A percentile compares a stretch with the other conserved stretches of the same genome.
Evolutionary conservation across 2,329 filamentous ascomycete species (phyloP).

Genomic region (Ascochyta lentis): DNA sequence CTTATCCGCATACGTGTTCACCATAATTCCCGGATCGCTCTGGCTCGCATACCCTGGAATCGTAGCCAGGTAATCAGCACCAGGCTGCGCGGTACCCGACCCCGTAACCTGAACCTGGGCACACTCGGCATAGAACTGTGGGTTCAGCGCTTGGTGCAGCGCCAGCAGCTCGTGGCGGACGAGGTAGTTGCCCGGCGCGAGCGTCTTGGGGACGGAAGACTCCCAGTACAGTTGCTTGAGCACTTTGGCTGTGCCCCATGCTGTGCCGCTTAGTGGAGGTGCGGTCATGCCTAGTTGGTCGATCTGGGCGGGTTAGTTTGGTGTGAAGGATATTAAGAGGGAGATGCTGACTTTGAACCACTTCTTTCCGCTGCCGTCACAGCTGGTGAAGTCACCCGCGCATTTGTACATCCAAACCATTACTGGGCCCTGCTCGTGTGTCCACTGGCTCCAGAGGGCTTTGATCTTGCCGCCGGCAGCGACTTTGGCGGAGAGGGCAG

Average conservation of each 20-base stretch:
- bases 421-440: constrained; percentile 64
- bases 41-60: constrained; percentile 54
- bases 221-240: constrained; percentile 60
- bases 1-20: constrained; percentile 48
- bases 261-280: constrained; percentile 54
- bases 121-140: constrained; percentile 64
- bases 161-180: constrained; percentile 63
- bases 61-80: constrained; percentile 51
- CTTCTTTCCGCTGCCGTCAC: constrained; percentile 59
- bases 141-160: constrained; percentile 59
- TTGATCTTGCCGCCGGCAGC: constrained; percentile 59
- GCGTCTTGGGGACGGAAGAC: constrained; percentile 57
- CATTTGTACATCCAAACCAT: constrained; percentile 64
- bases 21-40: constrained; percentile 59
- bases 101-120: constrained; percentile 63
- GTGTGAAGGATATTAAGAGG: not conserved
- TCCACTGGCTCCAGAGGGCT: constrained; percentile 65
- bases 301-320: constrained; percentile 24
- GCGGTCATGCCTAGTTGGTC: constrained; percentile 61
- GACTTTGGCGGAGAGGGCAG: constrained; percentile 54
- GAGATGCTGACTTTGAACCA: constrained; percentile 62
- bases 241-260: constrained; percentile 60
- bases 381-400: constrained; percentile 55
- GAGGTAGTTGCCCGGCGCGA: constrained; percentile 32
- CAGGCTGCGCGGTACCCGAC: constrained; percentile 54